Evolutionary conservation across 2,329 filamentous ascomycete species (phyloP).

Genomic region (Fusarium caatingaense): DNA sequence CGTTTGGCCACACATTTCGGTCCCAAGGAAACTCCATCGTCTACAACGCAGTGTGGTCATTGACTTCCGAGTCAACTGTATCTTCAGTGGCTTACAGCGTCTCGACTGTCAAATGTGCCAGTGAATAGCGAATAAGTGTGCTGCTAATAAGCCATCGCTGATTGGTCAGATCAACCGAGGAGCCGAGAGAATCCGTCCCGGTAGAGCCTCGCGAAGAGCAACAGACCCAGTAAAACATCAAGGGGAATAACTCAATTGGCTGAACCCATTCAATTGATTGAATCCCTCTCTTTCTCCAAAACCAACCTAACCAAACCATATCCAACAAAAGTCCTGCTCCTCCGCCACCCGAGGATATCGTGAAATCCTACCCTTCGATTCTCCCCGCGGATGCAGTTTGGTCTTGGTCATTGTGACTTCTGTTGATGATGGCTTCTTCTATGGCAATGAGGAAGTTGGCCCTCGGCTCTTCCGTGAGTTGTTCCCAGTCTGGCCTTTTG

Average conservation of each 20-base stretch:
- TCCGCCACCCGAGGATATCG: conserved; percentile 42
- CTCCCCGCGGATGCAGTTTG: conserved; percentile 50
- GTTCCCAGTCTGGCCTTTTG: conserved; percentile 31
- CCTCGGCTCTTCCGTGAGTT: conserved; percentile 66
- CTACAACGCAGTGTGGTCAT: conserved; percentile 12
- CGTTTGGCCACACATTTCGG: background rate
- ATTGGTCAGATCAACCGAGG: conserved; percentile 53
- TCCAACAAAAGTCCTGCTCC: conserved; percentile 44
- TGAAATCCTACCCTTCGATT: conserved; percentile 40
- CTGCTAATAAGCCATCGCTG: conserved; percentile 47
- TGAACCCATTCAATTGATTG: conserved; percentile 21
- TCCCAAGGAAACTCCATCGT: conserved; percentile 7
- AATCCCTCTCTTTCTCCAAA: conserved; percentile 29
- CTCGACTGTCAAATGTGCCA: background rate
- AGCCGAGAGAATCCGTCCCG: conserved; percentile 49
- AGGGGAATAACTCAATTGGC: conserved; percentile 43
- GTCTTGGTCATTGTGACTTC: conserved; percentile 43
- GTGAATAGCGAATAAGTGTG: conserved; percentile 27
- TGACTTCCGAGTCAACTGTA: conserved; percentile 27
- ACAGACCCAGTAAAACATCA: conserved; percentile 43
- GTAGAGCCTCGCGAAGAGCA: conserved; percentile 42
- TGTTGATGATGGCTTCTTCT: conserved; percentile 67
- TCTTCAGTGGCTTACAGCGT: conserved; percentile 33
- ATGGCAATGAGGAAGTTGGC: conserved; percentile 73
- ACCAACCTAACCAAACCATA: conserved; percentile 20